These are phyloP conservation scores for Plasmodium fragile DNA, from an alignment of 169 alveolate species.

Conservation along the genomic window DNA sequence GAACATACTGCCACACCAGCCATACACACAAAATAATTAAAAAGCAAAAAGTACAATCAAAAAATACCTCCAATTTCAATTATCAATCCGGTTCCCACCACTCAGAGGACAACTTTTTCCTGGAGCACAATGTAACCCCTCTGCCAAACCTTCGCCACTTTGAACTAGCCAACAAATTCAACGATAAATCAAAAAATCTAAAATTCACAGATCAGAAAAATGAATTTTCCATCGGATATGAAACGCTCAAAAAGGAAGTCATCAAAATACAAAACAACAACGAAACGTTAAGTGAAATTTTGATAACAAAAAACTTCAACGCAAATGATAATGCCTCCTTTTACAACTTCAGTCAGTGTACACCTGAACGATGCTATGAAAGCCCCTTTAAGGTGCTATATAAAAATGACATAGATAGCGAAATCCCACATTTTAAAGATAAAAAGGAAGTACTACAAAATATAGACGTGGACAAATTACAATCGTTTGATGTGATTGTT, in stretches of 20 bases:
- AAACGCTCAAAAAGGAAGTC: conserved; percentile 54
- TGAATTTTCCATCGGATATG: conserved; percentile 51
- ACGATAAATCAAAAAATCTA: conserved; percentile 15
- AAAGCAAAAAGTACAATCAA: background rate
- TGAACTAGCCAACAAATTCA: conserved; percentile 15
- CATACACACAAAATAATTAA: background rate
- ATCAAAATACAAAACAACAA: conserved; percentile 67
- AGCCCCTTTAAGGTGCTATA: conserved; percentile 69
- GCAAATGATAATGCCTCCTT: conserved; percentile 42
- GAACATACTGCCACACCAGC: background rate
- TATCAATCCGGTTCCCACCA: background rate
- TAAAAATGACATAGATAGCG: conserved; percentile 30
- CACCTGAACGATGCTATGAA: conserved; percentile 54
- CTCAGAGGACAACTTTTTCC: conserved; percentile 13
- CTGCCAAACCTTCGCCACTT: conserved; percentile 8
- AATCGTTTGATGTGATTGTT: conserved; percentile 49
- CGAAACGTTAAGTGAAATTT: conserved; percentile 66
- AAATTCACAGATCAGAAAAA: conserved; percentile 61
- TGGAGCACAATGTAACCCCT: conserved; percentile 47
- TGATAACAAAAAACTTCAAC: conserved; percentile 48
- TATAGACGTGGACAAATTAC: conserved; percentile 34
- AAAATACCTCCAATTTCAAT: background rate
- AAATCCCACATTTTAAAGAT: conserved; percentile 25
- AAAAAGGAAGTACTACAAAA: conserved; percentile 50
- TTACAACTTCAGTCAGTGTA: conserved; percentile 2